phyloP scores from a whole-genome alignment of 2,329 filamentous ascomycete species.

The Aspergillus japonicus region DNA sequence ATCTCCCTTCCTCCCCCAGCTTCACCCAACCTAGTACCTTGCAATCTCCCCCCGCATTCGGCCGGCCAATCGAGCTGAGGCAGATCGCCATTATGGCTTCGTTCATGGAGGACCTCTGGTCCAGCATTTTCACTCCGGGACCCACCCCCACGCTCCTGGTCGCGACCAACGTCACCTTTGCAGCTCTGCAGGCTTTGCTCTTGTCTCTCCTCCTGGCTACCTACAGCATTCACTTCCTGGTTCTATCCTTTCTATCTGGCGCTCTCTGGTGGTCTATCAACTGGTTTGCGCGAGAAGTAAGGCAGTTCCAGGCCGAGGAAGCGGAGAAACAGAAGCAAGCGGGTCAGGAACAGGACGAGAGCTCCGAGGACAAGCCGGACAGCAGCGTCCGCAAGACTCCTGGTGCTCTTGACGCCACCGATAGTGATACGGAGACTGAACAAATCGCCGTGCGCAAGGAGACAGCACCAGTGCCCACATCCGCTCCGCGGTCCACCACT shows the following conservation, averaged over 20 bases:
- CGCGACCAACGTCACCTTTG: constrained; percentile 89
- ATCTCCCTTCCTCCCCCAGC: constrained; percentile 4
- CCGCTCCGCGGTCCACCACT: constrained; percentile 19
- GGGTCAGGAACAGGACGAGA: constrained; percentile 39
- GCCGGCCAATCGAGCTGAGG: constrained; percentile 5
- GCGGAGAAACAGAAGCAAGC: constrained; percentile 42
- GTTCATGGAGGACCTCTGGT: constrained; percentile 76
- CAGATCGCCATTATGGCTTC: constrained; percentile 38
- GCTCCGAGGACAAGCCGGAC: constrained; percentile 13
- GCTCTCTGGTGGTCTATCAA: constrained; percentile 93
- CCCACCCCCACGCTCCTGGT: constrained; percentile 82
- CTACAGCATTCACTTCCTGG: constrained; percentile 81
- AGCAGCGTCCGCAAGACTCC: constrained; percentile 28
- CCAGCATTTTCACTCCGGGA: constrained; percentile 89
- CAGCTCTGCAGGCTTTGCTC: constrained; percentile 76
- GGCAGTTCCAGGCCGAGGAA: constrained; percentile 51
- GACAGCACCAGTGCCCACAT: constrained; percentile 6
- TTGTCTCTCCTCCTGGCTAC: constrained; percentile 74
- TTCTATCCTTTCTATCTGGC: constrained; percentile 74
- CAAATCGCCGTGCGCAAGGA: constrained; percentile 23
- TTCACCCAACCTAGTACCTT: background rate
- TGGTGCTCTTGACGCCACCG: constrained; percentile 37
- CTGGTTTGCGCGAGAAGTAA: constrained; percentile 80
- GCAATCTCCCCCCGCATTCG: constrained; percentile 4
- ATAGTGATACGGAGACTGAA: constrained; percentile 49